Evolutionary conservation across 441 rosid species (phyloP).

Genomic region (Adansonia grandidieri): DNA sequence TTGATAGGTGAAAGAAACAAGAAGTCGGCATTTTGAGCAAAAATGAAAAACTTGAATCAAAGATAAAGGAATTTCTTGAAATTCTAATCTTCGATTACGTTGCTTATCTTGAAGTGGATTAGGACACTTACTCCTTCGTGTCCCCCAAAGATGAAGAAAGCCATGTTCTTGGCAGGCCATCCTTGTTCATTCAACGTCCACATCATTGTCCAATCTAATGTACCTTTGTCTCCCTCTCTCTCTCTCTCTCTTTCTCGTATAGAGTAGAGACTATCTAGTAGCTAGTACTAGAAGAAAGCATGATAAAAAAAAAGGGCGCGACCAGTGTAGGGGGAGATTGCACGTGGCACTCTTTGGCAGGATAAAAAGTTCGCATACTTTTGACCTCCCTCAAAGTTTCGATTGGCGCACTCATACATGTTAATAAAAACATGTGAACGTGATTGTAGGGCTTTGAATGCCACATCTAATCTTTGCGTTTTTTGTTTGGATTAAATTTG

Average conservation of each 20-base stretch:
- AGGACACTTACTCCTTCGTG: slow-evolving; percentile 28
- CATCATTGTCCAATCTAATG: slow-evolving; percentile 34
- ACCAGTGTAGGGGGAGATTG: slow-evolving; percentile 28
- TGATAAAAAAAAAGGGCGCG: too few relatives aligned
- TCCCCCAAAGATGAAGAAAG: slow-evolving; percentile 39
- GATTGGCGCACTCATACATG: not conserved
- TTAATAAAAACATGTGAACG: not conserved
- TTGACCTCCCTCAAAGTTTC: not conserved
- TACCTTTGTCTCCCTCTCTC: not conserved
- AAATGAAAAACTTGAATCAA: not conserved
- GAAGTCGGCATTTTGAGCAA: not conserved
- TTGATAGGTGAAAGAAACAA: not conserved
- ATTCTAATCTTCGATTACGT: not conserved
- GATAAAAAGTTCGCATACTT: too few relatives aligned
- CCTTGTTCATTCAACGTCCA: slow-evolving; percentile 18
- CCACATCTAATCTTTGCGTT: not conserved
- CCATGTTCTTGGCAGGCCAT: slow-evolving; percentile 42
- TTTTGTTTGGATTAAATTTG: not conserved
- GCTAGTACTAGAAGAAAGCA: not conserved
- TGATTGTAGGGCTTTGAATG: not conserved
- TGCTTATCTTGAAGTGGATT: slow-evolving; percentile 25
- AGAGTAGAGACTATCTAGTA: not conserved
- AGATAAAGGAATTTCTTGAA: not conserved
- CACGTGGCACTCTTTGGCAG: slow-evolving; percentile 33
- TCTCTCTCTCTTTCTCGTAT: not conserved